Evolutionary conservation across 2,329 filamentous ascomycete species (phyloP).

Genomic region (Alternaria conjuncta): DNA sequence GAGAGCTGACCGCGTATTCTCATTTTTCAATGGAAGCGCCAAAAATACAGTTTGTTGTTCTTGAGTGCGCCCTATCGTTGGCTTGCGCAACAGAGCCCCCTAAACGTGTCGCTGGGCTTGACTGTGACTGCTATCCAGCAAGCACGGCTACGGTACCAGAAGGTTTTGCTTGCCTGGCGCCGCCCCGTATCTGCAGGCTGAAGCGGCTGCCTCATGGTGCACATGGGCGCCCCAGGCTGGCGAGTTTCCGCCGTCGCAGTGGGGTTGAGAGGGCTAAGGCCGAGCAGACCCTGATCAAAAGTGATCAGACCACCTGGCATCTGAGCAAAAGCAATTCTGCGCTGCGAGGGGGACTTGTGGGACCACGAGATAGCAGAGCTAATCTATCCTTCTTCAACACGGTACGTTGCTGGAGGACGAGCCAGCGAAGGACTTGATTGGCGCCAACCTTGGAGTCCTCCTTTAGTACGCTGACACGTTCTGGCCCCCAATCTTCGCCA

Average conservation of each 20-base stretch:
- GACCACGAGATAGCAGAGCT: conserved; percentile 1
- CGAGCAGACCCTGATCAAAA: neutral
- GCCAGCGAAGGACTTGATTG: neutral
- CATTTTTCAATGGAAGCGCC: neutral
- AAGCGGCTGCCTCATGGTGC: conserved; percentile 3
- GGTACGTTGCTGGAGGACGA: conserved; percentile 4
- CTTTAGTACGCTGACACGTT: conserved; percentile 5
- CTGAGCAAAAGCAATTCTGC: conserved; percentile 11
- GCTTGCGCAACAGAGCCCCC: conserved; percentile 1
- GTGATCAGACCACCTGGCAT: neutral
- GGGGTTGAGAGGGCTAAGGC: neutral
- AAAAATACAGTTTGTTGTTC: neutral
- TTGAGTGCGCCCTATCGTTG: conserved; percentile 7
- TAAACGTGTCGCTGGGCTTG: conserved; percentile 15
- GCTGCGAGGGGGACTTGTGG: neutral
- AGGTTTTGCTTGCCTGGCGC: neutral
- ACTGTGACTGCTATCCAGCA: neutral
- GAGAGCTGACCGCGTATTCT: neutral
- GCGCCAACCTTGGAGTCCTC: neutral
- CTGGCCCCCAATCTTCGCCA: conserved; percentile 29
- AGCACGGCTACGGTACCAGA: conserved; percentile 2
- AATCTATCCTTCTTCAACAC: neutral
- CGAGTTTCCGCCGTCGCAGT: neutral
- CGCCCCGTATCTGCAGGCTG: neutral
- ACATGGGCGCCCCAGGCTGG: conserved; percentile 1